Percentiles rank a stretch among this genome's conserved stretches.
Evolutionary conservation across 441 rosid species (phyloP).

Genomic region (Caryocar brasiliense): DNA sequence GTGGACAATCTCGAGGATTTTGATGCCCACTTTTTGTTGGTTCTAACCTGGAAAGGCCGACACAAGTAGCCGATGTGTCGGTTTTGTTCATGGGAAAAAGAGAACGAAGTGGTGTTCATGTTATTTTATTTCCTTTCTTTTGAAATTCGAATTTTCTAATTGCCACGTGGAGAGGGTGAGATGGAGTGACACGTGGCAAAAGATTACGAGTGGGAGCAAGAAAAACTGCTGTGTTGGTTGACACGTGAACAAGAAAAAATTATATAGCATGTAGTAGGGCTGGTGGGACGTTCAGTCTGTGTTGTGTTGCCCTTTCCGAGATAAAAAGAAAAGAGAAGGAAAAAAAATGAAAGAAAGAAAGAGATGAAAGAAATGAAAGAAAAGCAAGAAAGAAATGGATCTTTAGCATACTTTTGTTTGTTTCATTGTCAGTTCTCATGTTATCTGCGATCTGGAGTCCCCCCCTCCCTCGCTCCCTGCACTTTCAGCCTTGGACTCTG

Average conservation of each 20-base stretch:
- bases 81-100: neutral
- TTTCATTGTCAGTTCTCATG: too few species aligned
- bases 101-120: neutral
- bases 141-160: too few species aligned
- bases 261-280: neutral
- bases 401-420: too few species aligned
- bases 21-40: slow-evolving; percentile 19
- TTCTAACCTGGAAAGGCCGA: slow-evolving; percentile 22
- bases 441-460: too few species aligned
- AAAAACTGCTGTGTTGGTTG: slow-evolving; percentile 7
- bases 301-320: neutral
- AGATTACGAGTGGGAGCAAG: slow-evolving; percentile 6
- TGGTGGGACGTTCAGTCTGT: neutral
- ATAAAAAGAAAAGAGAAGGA: neutral
- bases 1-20: slow-evolving; percentile 19
- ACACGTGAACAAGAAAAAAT: slow-evolving; percentile 7
- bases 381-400: too few species aligned
- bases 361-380: too few species aligned
- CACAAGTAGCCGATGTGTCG: slow-evolving; percentile 23
- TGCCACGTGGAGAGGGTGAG: slow-evolving; percentile 14
- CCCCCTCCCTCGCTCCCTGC: neutral
- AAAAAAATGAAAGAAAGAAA: too few species aligned
- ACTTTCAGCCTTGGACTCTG: neutral
- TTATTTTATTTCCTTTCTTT: neutral
- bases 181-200: slow-evolving; percentile 12